These are phyloP conservation scores for Puccinia brachypodii DNA, from an alignment of 1,284 basidiomycete genomes.

Conservation along the genomic window DNA sequence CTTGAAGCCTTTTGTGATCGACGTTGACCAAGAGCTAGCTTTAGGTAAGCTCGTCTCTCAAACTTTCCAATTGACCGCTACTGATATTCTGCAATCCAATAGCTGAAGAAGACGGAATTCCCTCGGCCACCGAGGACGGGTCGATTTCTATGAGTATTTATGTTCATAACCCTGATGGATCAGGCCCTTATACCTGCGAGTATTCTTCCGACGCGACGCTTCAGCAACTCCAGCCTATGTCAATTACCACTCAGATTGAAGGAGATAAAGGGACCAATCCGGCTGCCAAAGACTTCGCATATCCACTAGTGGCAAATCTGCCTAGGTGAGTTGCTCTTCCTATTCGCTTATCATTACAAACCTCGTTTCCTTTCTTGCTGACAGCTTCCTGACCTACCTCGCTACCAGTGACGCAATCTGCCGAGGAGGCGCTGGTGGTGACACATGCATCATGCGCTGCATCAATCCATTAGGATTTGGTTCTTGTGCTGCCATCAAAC, in stretches of 20 bases:
- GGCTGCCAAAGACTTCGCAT: constrained; percentile 42
- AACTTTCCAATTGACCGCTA: not conserved
- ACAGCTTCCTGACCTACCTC: not conserved
- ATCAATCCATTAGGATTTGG: constrained; percentile 45
- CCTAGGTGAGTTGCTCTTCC: constrained; percentile 22
- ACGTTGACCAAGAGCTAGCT: constrained; percentile 39
- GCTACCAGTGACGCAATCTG: constrained; percentile 21
- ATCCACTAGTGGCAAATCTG: constrained; percentile 37
- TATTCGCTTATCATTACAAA: not conserved
- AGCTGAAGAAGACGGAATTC: constrained; percentile 39
- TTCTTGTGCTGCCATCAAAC: constrained; percentile 45
- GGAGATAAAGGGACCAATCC: constrained; percentile 43
- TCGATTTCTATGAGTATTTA: constrained; percentile 42
- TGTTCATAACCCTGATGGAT: constrained; percentile 39
- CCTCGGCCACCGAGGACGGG: constrained; percentile 25
- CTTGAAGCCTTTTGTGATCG: constrained; percentile 28
- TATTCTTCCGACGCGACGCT: constrained; percentile 43
- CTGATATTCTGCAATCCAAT: not conserved
- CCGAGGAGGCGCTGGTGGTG: constrained; percentile 15
- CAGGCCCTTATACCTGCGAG: constrained; percentile 39
- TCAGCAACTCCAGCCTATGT: constrained; percentile 38
- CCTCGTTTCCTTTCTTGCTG: not conserved
- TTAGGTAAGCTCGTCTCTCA: constrained; percentile 1
- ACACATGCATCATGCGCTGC: constrained; percentile 45
- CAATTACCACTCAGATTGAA: constrained; percentile 38